A percentile compares a stretch with the other conserved stretches of the same genome.
Conservation (phyloP, 1,284 basidiomycete species). For the Vanrija humicola region DNA sequence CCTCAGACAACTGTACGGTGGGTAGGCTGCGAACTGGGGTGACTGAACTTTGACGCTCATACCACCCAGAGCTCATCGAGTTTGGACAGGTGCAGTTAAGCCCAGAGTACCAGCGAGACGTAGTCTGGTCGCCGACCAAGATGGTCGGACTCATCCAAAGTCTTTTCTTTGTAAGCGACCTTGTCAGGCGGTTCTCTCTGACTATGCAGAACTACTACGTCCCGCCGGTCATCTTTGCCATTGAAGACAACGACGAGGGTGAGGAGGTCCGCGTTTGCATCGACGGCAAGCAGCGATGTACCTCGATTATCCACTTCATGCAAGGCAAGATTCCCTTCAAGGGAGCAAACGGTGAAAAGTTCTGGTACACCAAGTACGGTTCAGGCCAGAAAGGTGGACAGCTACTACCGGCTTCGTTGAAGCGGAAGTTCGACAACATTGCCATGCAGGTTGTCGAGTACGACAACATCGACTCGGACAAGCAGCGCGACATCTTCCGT, state of each 20-base stretch:
- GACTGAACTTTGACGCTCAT: not conserved
- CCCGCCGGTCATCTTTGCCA: slow-evolving; percentile 44
- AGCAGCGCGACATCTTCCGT: slow-evolving; percentile 48
- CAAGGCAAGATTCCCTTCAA: slow-evolving; percentile 38
- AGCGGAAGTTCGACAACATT: slow-evolving; percentile 36
- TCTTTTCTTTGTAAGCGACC: slow-evolving; percentile 30
- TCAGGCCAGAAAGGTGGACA: slow-evolving; percentile 9
- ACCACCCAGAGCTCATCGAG: slow-evolving; percentile 31
- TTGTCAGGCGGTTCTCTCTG: not conserved
- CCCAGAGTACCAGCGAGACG: slow-evolving; percentile 44
- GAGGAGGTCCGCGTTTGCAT: slow-evolving; percentile 36
- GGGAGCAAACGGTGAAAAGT: slow-evolving; percentile 24
- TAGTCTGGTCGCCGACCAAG: slow-evolving; percentile 40
- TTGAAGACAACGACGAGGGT: slow-evolving; percentile 6
- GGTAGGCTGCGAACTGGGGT: slow-evolving; percentile 5
- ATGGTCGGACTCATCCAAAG: slow-evolving; percentile 33
- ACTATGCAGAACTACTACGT: slow-evolving; percentile 40
- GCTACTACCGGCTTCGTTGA: slow-evolving; percentile 27
- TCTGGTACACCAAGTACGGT: slow-evolving; percentile 26
- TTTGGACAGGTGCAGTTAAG: slow-evolving; percentile 32
- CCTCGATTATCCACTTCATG: slow-evolving; percentile 39
- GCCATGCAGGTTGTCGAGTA: slow-evolving; percentile 34
- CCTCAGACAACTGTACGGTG: slow-evolving; percentile 29
- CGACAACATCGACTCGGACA: slow-evolving; percentile 25
- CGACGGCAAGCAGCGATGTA: slow-evolving; percentile 48